Percentiles rank a stretch among this genome's conserved stretches.
Evolutionary conservation across 495 filamentous ascomycete genomes (phyloP).

Genomic region (Trichoderma asperelloides): DNA sequence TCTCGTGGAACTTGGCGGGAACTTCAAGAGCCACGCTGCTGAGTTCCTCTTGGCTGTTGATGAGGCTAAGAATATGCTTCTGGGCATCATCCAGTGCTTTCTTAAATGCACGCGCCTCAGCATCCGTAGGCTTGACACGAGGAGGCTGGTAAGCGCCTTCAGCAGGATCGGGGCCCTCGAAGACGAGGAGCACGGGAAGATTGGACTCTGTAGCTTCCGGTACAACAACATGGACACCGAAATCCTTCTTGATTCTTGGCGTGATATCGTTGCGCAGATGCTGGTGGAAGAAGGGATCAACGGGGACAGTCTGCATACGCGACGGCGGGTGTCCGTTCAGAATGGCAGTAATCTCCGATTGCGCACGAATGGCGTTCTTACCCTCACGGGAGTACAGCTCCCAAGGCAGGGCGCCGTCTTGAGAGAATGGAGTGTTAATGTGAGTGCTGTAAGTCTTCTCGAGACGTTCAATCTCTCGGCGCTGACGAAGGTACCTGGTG

Average conservation of each 20-base stretch:
- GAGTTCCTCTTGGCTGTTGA: constrained; percentile 64
- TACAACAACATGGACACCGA: constrained; percentile 70
- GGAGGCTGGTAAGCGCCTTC: constrained; percentile 60
- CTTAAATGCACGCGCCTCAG: constrained; percentile 57
- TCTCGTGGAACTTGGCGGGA: constrained; percentile 67
- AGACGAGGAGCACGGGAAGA: constrained; percentile 70
- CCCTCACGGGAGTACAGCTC: constrained; percentile 76
- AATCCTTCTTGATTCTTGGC: constrained; percentile 56
- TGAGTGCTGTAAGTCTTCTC: constrained; percentile 70
- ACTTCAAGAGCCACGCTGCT: constrained; percentile 55
- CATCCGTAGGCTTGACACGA: constrained; percentile 39
- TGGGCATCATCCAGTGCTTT: constrained; percentile 63
- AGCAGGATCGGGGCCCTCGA: constrained; percentile 56
- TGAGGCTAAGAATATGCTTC: constrained; percentile 57
- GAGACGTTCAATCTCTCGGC: constrained; percentile 65
- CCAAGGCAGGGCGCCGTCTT: constrained; percentile 60
- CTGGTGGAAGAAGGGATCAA: constrained; percentile 83
- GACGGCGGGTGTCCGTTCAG: constrained; percentile 73
- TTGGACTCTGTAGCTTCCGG: constrained; percentile 53
- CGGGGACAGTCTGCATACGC: constrained; percentile 54
- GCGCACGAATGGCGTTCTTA: constrained; percentile 73
- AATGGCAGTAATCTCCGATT: constrained; percentile 70
- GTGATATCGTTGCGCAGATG: constrained; percentile 58
- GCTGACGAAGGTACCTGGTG: constrained; percentile 72
- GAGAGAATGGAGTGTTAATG: constrained; percentile 62